Evolutionary conservation across 169 alveolate genomes (phyloP), one percentile per base, ranked within the genome.

Genomic region (Blepharisma undulans): DNA sequence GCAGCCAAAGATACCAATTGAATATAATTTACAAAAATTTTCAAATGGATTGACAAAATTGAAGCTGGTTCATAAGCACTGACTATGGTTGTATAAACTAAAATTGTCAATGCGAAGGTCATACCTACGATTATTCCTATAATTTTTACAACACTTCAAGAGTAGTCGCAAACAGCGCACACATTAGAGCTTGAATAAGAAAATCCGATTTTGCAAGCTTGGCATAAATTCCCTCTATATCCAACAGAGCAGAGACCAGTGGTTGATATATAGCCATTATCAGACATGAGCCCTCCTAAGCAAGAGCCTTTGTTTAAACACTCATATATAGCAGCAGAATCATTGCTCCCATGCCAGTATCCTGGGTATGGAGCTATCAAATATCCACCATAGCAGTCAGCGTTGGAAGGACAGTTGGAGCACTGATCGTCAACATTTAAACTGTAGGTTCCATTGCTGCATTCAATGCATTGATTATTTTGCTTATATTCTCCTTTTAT

Each of bases 311-410:
- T 22, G 19, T 33, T 27, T 1, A 84, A 93, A 80, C 96, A 93
- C 22, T 72, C 77, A 32, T 60, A 27, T 30, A 93, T 88, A n/a
- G 30, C 89, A 29, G 81, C 90, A 34, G 94, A 78, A 19, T 66
- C 21, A n/a, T 71, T 92, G 36, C 59, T 60, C n/a, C 74, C 34
- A 30, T 95, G 92, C 94, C 96, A 93, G 77, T 82, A 93, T 29
- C 95, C 95, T 14, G 92, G 86, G 25, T 86, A 90, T 30, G 96
- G 95, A 16, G 91, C 92, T 5, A 93, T 90, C 33, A 21, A 60
- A 71, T 66, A 22, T 22, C 95, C 96, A 29, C 96, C 96, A 14
- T 85, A 34, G 78, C 96, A 93, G 18, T 71, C 72, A 6, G 95
- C 94, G 59, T 90, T 72, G 3, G 27, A 4, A n/a, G 90, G 90